Evolutionary conservation across 176 grass and related monocot species (phyloP).

Genomic region (Eleusine coracana): DNA sequence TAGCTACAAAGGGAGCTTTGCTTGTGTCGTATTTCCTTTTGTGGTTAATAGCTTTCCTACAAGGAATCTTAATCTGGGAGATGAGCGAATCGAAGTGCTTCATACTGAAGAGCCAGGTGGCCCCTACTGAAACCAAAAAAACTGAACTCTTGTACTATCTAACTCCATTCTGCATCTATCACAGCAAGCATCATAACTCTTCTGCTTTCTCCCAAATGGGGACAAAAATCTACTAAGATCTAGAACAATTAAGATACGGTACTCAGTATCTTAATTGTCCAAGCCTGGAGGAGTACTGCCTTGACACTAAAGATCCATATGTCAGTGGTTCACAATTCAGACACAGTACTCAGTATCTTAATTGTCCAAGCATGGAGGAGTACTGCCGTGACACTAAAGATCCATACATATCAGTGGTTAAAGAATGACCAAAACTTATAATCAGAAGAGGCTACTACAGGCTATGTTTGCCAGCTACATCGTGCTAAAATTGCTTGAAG

Average conservation of each 20-base stretch:
- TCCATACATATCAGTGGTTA: not conserved
- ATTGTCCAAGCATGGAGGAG: not conserved
- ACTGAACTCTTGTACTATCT: not conserved
- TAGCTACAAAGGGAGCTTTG: not conserved
- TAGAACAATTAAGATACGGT: conserved; percentile 6
- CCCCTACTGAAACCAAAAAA: not conserved
- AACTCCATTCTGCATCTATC: not conserved
- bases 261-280: conserved; percentile 12
- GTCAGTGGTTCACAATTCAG: conserved; percentile 8
- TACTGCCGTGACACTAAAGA: not conserved
- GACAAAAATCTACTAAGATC: conserved; percentile 12
- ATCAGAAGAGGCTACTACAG: not conserved
- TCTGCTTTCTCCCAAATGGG: not conserved
- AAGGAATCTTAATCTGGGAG: not conserved
- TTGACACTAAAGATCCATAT: not conserved
- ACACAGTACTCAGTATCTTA: not conserved
- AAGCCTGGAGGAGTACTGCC: not conserved
- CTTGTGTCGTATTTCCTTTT: not conserved
- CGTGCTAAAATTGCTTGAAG: not conserved
- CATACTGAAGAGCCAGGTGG: not conserved
- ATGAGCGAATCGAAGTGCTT: not conserved
- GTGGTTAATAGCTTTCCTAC: not conserved
- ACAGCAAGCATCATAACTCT: not conserved
- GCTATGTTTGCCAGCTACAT: not conserved
- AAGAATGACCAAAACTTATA: not conserved